phyloP scores from a whole-genome alignment of 2,329 filamentous ascomycete species.

The Neoscytalidium dimidiatum region DNA sequence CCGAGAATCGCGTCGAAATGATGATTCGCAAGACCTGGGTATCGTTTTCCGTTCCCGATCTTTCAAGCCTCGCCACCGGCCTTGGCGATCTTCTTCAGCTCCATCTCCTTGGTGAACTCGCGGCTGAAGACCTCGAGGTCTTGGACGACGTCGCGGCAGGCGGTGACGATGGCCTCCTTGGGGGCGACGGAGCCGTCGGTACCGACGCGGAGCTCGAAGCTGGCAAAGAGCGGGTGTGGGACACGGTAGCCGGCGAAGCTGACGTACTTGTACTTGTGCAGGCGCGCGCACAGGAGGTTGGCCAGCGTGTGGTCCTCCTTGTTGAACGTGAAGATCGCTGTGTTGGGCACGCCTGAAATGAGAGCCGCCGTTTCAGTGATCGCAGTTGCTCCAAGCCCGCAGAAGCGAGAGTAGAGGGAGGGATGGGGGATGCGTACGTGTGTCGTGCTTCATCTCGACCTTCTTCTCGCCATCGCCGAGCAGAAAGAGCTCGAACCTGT shows the following conservation, averaged over 20 bases:
- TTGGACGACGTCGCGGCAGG: constrained; percentile 79
- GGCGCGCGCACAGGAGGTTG: constrained; percentile 83
- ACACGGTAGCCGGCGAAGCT: constrained; percentile 90
- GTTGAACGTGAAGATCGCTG: constrained; percentile 91
- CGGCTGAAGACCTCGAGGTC: constrained; percentile 78
- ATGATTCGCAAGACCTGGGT: neutral
- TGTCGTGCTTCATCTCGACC: constrained; percentile 84
- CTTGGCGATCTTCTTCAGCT: constrained; percentile 77
- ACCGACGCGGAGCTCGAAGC: constrained; percentile 77
- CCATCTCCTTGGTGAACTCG: constrained; percentile 91
- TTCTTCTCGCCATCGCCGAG: constrained; percentile 90
- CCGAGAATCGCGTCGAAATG: neutral
- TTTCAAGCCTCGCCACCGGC: constrained; percentile 19
- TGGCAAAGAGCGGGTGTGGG: constrained; percentile 44
- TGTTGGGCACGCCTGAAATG: constrained; percentile 78
- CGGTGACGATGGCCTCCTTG: constrained; percentile 81
- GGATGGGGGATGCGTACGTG: constrained; percentile 64
- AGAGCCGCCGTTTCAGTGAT: neutral
- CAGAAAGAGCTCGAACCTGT: constrained; percentile 90
- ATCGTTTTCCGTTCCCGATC: neutral
- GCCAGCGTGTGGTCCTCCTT: constrained; percentile 97
- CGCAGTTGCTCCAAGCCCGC: neutral
- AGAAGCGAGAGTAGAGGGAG: neutral
- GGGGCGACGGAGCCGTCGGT: constrained; percentile 87
- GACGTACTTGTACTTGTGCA: constrained; percentile 82